phyloP scores from a whole-genome alignment of 495 filamentous ascomycete genomes.

The Clohesyomyces aquaticus region DNA sequence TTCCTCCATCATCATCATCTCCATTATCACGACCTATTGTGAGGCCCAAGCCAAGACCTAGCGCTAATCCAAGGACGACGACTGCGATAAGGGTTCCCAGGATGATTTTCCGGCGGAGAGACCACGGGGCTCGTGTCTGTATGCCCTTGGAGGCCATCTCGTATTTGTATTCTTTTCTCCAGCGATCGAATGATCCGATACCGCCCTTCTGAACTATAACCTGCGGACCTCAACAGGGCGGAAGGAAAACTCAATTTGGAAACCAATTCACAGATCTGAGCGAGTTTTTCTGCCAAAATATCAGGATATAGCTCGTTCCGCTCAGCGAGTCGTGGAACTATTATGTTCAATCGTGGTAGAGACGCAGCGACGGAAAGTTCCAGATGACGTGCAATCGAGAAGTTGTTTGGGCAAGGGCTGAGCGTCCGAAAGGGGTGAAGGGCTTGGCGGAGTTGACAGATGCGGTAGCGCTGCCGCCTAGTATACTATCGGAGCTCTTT shows the following conservation, averaged over 20 bases:
- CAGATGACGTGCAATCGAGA: not conserved
- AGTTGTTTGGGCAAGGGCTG: conserved; percentile 1
- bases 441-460: not conserved
- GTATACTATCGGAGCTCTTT: not conserved
- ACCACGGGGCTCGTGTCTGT: not conserved
- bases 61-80: conserved; percentile 53
- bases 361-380: not conserved
- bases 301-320: not conserved
- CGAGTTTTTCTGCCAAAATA: not conserved
- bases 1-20: conserved; percentile 5
- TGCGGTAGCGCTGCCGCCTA: not conserved
- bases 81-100: conserved; percentile 32
- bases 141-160: conserved; percentile 8
- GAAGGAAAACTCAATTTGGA: conserved; percentile 13
- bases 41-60: conserved; percentile 58
- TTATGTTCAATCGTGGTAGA: not conserved
- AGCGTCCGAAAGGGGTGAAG: not conserved
- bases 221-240: not conserved
- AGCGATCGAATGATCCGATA: not conserved
- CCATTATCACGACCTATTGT: conserved; percentile 47
- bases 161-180: not conserved
- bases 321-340: not conserved
- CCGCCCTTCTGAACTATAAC: not conserved
- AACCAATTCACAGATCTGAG: not conserved
- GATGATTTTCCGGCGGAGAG: conserved; percentile 31